Percentiles rank a stretch among this genome's conserved stretches.
These are phyloP conservation scores for Wallacemonas rigidus DNA, from an alignment of 208 protist species.

Conservation along the genomic window DNA sequence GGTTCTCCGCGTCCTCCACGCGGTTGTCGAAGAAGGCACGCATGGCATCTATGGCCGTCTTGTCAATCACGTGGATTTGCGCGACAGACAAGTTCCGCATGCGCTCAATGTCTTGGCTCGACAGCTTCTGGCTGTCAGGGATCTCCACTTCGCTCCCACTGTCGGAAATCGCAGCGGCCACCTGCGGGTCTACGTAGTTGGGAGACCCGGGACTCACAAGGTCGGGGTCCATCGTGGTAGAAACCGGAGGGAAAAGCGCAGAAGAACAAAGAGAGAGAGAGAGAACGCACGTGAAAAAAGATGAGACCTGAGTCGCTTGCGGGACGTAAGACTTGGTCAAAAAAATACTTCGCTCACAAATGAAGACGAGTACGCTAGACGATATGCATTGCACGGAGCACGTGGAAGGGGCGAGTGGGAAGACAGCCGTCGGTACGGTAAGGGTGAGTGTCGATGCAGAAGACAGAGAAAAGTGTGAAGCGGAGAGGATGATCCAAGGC, in stretches of 20 bases:
- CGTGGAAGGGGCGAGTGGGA: too few relatives aligned
- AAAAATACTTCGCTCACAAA: too few relatives aligned
- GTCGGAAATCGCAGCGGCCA: neutral
- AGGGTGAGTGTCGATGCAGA: too few relatives aligned
- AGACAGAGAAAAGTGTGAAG: too few relatives aligned
- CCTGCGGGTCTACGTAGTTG: neutral
- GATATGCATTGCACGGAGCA: too few relatives aligned
- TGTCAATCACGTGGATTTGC: constrained; percentile 43
- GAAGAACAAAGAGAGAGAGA: constrained; percentile 9
- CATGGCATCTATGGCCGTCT: constrained; percentile 26
- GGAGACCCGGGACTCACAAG: neutral
- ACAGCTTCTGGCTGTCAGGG: constrained; percentile 21
- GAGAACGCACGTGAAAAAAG: neutral
- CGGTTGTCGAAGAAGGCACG: constrained; percentile 62
- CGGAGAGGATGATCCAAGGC: too few relatives aligned
- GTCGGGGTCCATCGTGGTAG: neutral
- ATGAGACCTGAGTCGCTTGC: too few relatives aligned
- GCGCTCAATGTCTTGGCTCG: constrained; percentile 21
- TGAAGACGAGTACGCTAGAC: too few relatives aligned
- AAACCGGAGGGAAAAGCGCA: constrained; percentile 11
- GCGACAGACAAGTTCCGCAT: constrained; percentile 35
- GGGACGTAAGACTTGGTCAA: too few relatives aligned
- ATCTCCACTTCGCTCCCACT: constrained; percentile 4
- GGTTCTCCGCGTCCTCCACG: constrained; percentile 51
- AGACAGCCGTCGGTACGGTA: too few relatives aligned